Evolutionary conservation across 129 eudicot genomes (phyloP), one percentile per base, ranked within the genome.

Genomic region (Calendula officinalis): DNA sequence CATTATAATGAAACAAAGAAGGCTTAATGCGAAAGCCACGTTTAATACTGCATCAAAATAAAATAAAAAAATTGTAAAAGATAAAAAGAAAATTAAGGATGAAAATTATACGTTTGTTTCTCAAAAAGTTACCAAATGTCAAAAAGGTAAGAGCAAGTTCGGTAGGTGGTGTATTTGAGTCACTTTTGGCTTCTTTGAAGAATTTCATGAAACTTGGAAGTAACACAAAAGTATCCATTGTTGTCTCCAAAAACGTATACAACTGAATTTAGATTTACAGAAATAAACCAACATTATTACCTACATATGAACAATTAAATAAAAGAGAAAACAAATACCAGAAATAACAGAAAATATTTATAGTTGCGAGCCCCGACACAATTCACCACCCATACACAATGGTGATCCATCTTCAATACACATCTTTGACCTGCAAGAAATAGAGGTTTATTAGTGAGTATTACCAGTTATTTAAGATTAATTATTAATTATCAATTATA

Each of bases 391-490:
- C 97, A 90, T 67, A 90, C 83, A 66, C 95, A 90, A 73, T 90
- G 95, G 68, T 90, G 97, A 73, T 86, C 97, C 97, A 90, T 90
- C 81, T 90, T 90, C 69, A 90, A 89, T 51, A 90, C 94, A 62
- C 97, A 90, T 75, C 84, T 83, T 77, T 86, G 82, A 77, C 97
- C 97, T 90, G 79, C 72, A 77, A 41, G 55, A 73, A 59, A 47
- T 3, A 63, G n/a, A 11, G 57, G 30, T 22, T 1, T 22, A 22
- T 22, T 2, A 22, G 2, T 22, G 30, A 22, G 30, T 22, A 22
- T 22, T 22, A 22, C 30, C 30, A 22, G 30, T 22, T 22, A 22
- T 0, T 22, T 22, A 22, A 22, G 30, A 22, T 2, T 22, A 22
- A 22, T 22, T 22, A 22, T 22, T 22, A 22, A 22, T 22, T n/a